Base-by-base conservation (phyloP, 345 rosid species). In the Syzygium jambos region DNA sequence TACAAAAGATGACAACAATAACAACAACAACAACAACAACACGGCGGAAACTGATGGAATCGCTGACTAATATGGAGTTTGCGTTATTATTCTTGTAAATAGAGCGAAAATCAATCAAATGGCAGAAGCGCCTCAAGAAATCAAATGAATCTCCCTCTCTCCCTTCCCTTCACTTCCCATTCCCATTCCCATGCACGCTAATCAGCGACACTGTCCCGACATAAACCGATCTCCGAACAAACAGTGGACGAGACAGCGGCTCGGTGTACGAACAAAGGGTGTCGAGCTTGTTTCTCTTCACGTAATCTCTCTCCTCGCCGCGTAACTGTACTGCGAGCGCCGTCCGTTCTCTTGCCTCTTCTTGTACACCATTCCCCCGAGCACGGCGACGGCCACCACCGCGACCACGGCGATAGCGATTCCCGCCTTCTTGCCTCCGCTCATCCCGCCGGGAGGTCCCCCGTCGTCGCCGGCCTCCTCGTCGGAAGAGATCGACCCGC, bases 331-430 rank as follows among this genome's bases (percentile, higher is more conserved):
- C 53, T 90, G 92, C 41, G 96, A 86, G 51, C 98, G 86, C 85
- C 95, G 91, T 49, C 93, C 43, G 57, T 97, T 97, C 3, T 97
- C 94, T 78, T 88, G 93, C 86, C 99, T 94, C 93, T 92, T 94
- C 93, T 93, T 95, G 88, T 92, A 90, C 84, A 95, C 91, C 51
- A 89, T 30, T 16, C 94, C 98, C 2, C 92, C 95, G 3, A 93
- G 3, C 17, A 92, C 95, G 13, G 92, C 93, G 84, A 94, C 52
- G 65, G 93, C 89, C 52, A 88, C 95, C 46, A 92, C 95, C 78
- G 87, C 90, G 3, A 95, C 27, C 87, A 92, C 93, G 57, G 91
- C 96, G 21, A 94, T 49, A 65, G 87, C 95, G 55, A 93, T 91
- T 55, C 97, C 96, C 2, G 93, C 95, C 91, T 92, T 95, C 91